These are phyloP conservation scores for Raffaelea ambrosiae DNA, from an alignment of 2,329 filamentous ascomycete species.

Conservation along the genomic window DNA sequence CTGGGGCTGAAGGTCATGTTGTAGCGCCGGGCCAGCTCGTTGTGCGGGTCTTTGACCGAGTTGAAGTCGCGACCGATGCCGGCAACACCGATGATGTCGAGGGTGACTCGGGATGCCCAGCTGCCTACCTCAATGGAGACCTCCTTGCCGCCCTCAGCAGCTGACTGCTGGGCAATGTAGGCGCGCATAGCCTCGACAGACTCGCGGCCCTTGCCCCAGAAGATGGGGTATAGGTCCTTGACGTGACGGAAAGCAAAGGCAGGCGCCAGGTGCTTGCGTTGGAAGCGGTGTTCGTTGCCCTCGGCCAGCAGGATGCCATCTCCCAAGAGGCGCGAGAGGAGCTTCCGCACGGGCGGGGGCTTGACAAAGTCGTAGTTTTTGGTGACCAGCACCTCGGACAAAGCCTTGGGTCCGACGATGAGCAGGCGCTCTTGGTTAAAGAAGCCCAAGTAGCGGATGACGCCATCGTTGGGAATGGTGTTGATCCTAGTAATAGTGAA, in stretches of 20 bases:
- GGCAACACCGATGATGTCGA: conserved; percentile 68
- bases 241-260: conserved; percentile 81
- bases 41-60: conserved; percentile 52
- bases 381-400: conserved; percentile 62
- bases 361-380: conserved; percentile 65
- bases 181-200: conserved; percentile 54
- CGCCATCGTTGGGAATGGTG: conserved; percentile 55
- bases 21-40: conserved; percentile 51
- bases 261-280: conserved; percentile 70
- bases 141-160: conserved; percentile 8
- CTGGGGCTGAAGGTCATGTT: conserved; percentile 44
- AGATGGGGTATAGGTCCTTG: conserved; percentile 74
- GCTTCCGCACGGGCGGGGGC: conserved; percentile 42
- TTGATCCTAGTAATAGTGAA: conserved; percentile 36
- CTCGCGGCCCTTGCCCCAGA: conserved; percentile 71
- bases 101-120: conserved; percentile 60
- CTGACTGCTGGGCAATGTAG: conserved; percentile 26
- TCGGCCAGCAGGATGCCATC: conserved; percentile 71
- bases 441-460: conserved; percentile 57
- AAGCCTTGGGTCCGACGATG: conserved; percentile 51
- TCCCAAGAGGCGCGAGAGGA: conserved; percentile 57
- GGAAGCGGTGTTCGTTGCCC: conserved; percentile 80
- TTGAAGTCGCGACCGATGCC: conserved; percentile 65
- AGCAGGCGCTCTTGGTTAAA: conserved; percentile 58
- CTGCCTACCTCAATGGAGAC: conserved; percentile 46